Evolutionary conservation across 352 stramenopile species (phyloP).

Genomic region (Pythium periplocum): DNA sequence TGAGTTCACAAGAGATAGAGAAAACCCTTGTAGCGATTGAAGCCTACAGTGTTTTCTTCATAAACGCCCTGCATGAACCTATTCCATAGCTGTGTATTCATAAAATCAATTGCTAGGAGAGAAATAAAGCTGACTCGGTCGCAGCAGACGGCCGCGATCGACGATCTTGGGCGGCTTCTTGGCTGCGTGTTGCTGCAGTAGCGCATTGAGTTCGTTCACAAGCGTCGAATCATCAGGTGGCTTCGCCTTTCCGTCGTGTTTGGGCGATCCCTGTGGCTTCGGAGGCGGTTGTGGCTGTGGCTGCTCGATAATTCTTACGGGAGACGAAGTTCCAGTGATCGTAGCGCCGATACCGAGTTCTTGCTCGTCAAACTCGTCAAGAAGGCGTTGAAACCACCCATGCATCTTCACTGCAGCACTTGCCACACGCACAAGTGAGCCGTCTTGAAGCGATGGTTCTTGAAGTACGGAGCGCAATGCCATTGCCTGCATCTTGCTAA

Average conservation of each 20-base stretch:
- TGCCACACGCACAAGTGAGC: slow-evolving; percentile 44
- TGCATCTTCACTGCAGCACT: slow-evolving; percentile 61
- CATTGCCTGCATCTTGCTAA: slow-evolving; percentile 41
- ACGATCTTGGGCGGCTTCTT: slow-evolving; percentile 17
- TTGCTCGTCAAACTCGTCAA: slow-evolving; percentile 55
- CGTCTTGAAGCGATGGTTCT: slow-evolving; percentile 46
- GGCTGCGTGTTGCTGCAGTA: slow-evolving; percentile 3
- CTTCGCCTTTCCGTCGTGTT: slow-evolving; percentile 4
- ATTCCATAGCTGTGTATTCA: background rate
- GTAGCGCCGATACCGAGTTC: slow-evolving; percentile 30
- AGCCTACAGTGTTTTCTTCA: too few species aligned
- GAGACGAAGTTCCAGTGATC: background rate
- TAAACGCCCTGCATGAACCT: background rate
- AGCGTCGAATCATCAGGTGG: slow-evolving; percentile 11
- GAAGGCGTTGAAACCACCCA: slow-evolving; percentile 46
- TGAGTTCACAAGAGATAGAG: slow-evolving; percentile 6
- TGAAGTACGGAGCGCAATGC: slow-evolving; percentile 58
- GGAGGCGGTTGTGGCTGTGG: background rate
- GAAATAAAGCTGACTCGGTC: slow-evolving; percentile 7
- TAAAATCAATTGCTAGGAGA: background rate
- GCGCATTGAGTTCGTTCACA: slow-evolving; percentile 16
- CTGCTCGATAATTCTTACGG: background rate
- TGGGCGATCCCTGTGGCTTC: slow-evolving; percentile 9
- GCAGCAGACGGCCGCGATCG: slow-evolving; percentile 22
- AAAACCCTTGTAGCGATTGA: background rate